These are phyloP conservation scores for Marasmius fiardii DNA, from an alignment of 1,284 basidiomycete genomes.

Conservation along the genomic window DNA sequence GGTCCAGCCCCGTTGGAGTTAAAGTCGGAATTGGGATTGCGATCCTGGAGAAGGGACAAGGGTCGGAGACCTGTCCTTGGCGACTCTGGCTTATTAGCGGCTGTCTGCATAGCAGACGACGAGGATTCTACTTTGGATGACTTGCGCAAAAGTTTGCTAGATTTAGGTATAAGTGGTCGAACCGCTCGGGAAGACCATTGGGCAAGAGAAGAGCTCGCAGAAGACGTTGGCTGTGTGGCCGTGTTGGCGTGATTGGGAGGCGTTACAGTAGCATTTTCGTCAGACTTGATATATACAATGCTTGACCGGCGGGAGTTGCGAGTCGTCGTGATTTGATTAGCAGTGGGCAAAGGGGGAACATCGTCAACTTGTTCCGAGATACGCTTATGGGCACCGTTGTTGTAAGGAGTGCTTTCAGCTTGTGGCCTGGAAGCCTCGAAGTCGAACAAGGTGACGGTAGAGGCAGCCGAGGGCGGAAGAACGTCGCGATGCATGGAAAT, in stretches of 20 bases:
- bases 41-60: conserved; percentile 61
- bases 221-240: conserved; percentile 22
- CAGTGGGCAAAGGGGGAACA: conserved; percentile 28
- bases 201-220: conserved; percentile 31
- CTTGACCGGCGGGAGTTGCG: conserved; percentile 40
- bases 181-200: conserved; percentile 51
- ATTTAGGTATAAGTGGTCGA: conserved; percentile 49
- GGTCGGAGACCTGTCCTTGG: conserved; percentile 49
- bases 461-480: conserved; percentile 49
- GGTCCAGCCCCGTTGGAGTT: conserved; percentile 12
- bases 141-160: conserved; percentile 42
- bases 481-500: conserved; percentile 31
- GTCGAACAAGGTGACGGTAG: conserved; percentile 55
- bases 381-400: conserved; percentile 36
- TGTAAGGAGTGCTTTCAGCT: conserved; percentile 62
- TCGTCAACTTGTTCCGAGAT: conserved; percentile 30
- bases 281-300: conserved; percentile 62
- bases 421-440: conserved; percentile 44
- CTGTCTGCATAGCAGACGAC: conserved; percentile 20
- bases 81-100: conserved; percentile 28
- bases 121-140: conserved; percentile 27
- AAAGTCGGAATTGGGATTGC: conserved; percentile 35
- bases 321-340: conserved; percentile 12
- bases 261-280: conserved; percentile 33
- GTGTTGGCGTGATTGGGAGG: conserved; percentile 22